Base-by-base conservation (phyloP, 345 rosid species). In the Clausena lansium region DNA sequence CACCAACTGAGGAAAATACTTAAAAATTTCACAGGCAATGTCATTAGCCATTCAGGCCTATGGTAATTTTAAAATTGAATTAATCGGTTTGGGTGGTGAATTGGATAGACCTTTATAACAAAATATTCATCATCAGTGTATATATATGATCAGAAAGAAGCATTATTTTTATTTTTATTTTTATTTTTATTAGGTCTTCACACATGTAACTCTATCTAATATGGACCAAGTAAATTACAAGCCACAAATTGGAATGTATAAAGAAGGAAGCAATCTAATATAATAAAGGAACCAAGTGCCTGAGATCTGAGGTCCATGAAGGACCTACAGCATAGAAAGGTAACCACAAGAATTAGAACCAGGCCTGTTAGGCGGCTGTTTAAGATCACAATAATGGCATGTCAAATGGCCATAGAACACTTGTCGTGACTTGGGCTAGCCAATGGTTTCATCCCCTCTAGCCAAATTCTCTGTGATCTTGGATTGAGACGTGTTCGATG, bases 261-360 rank as follows among this genome's bases (percentile, higher is more conserved):
- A 35, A 50, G 74, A 33, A 57, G 71, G 67, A 52, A 17, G 50
- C 66, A 70, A 62, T 15, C n/a, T 35, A 28, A 71, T 45, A 10
- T 24, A 63, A 10, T 22, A 59, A 55, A 22, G 41, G n/a, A 58
- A 62, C 57, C 30, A 27, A 33, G 55, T 74, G 89, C 80, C 69
- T 72, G 45, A 80, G 70, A 82, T 84, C 81, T 70, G 27, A 20
- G 66, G 77, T 73, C 54, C 82, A 77, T 7, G 63, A n/a, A 68
- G 79, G 83, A 25, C 85, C 80, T 75, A 86, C 81, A 64, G 0
- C 27, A 57, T 35, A 67, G 41, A 47, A 17, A 35, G 19, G 54
- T 62, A 27, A 27, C 68, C 77, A 69, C 77, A 68, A 11, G 75
- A 39, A 32, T 7, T 32, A 8, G 35, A 30, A 7, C 9, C 2